Percentiles rank a stretch among this genome's conserved stretches.
Evolutionary conservation across 1,284 basidiomycete species (phyloP).

Genomic region (Microbotryum lychnidis-dioicae): DNA sequence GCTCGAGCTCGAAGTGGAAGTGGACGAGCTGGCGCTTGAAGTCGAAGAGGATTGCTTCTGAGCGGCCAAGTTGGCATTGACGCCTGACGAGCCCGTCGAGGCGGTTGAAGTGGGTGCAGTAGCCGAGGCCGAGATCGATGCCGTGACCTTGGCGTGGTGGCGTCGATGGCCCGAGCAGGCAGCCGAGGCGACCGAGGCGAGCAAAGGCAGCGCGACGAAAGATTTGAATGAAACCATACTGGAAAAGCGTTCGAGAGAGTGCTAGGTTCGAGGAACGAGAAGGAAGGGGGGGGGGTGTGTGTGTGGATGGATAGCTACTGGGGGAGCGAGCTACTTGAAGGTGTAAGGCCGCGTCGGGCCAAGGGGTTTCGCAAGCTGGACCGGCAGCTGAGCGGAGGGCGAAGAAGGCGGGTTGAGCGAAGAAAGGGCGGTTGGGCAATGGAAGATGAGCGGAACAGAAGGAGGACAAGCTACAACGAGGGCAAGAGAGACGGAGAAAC

Average conservation of each 20-base stretch:
- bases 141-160: conserved; percentile 10
- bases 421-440: background rate
- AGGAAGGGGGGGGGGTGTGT: too few species aligned
- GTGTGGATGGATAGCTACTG: too few species aligned
- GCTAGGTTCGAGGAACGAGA: too few species aligned
- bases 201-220: conserved; percentile 3
- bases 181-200: conserved; percentile 10
- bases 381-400: background rate
- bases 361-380: too few species aligned
- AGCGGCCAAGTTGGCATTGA: background rate
- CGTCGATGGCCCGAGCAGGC: conserved; percentile 16
- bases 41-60: background rate
- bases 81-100: background rate
- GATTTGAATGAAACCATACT: background rate
- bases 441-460: background rate
- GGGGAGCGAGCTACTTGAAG: too few species aligned
- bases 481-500: too few species aligned
- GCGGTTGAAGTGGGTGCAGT: background rate
- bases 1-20: conserved; percentile 1
- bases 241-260: too few species aligned
- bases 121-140: background rate
- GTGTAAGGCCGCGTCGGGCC: too few species aligned
- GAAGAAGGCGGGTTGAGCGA: conserved; percentile 10
- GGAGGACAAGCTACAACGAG: background rate
- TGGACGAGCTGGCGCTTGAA: background rate